Evolutionary conservation across 495 filamentous ascomycete species (phyloP), one percentile per base, ranked within the genome.

Genomic region (Trichoderma parareesei): DNA sequence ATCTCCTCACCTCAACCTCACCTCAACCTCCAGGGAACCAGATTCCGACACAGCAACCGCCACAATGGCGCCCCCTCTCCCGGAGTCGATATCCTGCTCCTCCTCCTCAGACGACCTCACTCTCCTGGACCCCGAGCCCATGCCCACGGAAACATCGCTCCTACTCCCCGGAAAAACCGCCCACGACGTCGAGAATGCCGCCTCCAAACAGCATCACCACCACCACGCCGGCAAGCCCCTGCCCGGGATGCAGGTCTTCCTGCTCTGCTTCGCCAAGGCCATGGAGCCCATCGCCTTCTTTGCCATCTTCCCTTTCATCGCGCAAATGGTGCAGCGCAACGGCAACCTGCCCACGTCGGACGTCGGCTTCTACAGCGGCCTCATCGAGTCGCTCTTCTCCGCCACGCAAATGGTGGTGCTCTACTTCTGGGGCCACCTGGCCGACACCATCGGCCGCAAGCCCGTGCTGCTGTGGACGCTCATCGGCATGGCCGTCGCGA

Each of bases 221-320:
- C 33, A 62, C 49, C 6, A 60, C 3, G 38, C 65, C 4, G 69
- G 74, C 65, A 76, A 73, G 62, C 81, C 85, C 9, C 67, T 91
- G 14, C 87, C 86, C 11, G 74, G 75, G 62, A 27, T 66, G 10
- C 88, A 90, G 69, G 82, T 91, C 48, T 67, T 86, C 48, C 71
- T 88, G 4, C 82, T 91, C 27, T 90, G 88, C 74, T 88, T 82
- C 70, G 84, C 85, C 1, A 80, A 87, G 10, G 71, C 86, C n/a
- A 72, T 89, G n/a, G 88, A 91, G 72, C 88, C 88, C 4, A 77
- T 90, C 41, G 85, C 87, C 16, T 91, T 87, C 75, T 91, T 90
- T 75, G 81, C 78, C 68, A 90, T 90, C 71, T 87, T 91, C 71
- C 88, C 88, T 0, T 91, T 87, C 74, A 82, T 91, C 71, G 88